Percentiles rank a stretch among this genome's conserved stretches.
Evolutionary conservation across 345 rosid species (phyloP).

Genomic region (Adansonia digitata): DNA sequence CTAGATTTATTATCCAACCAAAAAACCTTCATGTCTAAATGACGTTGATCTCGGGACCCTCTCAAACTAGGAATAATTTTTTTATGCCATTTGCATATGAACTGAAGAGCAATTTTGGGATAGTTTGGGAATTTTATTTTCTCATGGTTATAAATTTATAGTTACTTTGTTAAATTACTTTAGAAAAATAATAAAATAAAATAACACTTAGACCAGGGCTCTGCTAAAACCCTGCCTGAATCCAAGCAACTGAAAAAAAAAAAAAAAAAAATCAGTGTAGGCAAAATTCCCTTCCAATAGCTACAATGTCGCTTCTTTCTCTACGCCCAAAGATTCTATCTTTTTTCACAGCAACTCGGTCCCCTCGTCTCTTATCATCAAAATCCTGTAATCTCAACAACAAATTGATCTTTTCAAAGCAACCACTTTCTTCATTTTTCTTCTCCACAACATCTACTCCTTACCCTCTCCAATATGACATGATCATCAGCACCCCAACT

Average conservation of each 20-base stretch:
- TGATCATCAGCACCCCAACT: conserved; percentile 70
- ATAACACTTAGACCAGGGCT: background rate
- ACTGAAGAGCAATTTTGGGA: too few species aligned
- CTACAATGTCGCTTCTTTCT: conserved; percentile 26
- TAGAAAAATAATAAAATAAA: background rate
- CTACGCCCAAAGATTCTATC: conserved; percentile 35
- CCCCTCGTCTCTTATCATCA: conserved; percentile 18
- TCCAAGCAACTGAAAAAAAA: too few species aligned
- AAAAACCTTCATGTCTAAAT: too few species aligned
- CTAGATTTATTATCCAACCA: background rate
- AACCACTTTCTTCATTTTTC: conserved; percentile 14
- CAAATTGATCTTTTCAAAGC: conserved; percentile 20
- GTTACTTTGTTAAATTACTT: background rate
- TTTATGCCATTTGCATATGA: too few species aligned
- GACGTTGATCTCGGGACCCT: too few species aligned
- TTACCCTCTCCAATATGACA: conserved; percentile 81
- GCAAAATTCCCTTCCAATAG: conserved; percentile 30
- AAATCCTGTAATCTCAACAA: conserved; percentile 23
- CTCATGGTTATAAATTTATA: background rate
- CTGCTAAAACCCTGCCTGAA: background rate
- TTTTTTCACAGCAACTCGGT: conserved; percentile 19
- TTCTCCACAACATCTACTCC: conserved; percentile 66
- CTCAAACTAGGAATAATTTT: too few species aligned
- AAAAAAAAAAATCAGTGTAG: conserved; percentile 10
- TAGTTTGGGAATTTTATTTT: too few species aligned